Base-by-base conservation (phyloP, 768 basidiomycete genomes). In the Russula sp. region DNA sequence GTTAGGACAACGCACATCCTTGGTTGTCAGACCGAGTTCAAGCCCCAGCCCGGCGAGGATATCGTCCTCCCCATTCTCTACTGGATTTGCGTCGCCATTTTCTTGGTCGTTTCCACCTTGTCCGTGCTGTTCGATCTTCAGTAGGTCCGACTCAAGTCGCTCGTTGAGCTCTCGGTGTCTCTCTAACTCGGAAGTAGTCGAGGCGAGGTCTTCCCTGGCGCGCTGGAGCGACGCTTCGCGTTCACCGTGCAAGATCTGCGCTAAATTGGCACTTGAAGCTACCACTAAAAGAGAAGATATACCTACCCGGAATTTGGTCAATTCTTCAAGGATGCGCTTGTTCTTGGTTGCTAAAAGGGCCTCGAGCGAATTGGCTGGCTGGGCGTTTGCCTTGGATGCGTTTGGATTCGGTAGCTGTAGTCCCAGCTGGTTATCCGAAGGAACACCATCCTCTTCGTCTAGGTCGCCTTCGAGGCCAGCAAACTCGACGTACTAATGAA, bases 291-390 rank as follows among this genome's bases (percentile, higher is more conserved):
- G 49, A 24, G 28, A 26, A n/a, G 32, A 42, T 55, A 28, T 26
- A 72, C 83, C 10, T 69, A 93, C 94, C 65, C 96, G 79, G 72
- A 97, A 87, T 69, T 87, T 93, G 6, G 96, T 97, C 59, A 98
- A 78, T 71, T 98, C 94, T 70, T 98, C 95, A 51, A 92, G 80
- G 22, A 98, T 83, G 50, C 89, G 85, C 72, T 93, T 92, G 76
- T 98, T 99, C 80, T 98, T 98, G 46, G 83, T 87, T 5, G 94
- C 92, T 38, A 99, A 83, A 5, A 98, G 85, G 36, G 85, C 85
- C 75, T 99, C 96, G 1, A 99, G 83, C 0, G 94, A 92, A 73
- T 88, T 88, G 28, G 86, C 89, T 24, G 84, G 84, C 52, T 88
- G 84, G 1, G 76, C 81, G 68, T 90, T 92, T 24, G 87, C 85